phyloP scores from a whole-genome alignment of 2,329 filamentous ascomycete species.

The Verticillium dahliae region DNA sequence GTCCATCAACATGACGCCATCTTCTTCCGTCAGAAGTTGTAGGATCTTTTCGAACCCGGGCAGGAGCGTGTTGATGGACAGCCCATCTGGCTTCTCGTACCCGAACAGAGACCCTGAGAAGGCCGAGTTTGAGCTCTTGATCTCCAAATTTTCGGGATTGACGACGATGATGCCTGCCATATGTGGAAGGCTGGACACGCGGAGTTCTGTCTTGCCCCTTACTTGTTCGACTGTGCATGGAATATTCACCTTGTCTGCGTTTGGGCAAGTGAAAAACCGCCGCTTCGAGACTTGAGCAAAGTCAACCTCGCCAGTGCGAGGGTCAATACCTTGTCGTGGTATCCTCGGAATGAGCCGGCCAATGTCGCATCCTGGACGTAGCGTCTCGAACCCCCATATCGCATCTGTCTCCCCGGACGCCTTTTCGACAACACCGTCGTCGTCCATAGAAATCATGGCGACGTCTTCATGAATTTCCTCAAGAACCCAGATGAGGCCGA shows the following conservation, averaged over 20 bases:
- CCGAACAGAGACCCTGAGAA: slow-evolving; percentile 93
- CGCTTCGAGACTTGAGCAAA: slow-evolving; percentile 66
- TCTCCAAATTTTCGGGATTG: slow-evolving; percentile 67
- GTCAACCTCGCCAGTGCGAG: slow-evolving; percentile 66
- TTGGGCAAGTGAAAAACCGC: slow-evolving; percentile 80
- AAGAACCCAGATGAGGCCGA: slow-evolving; percentile 92
- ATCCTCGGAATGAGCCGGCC: slow-evolving; percentile 74
- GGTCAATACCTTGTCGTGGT: slow-evolving; percentile 67
- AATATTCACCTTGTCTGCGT: slow-evolving; percentile 70
- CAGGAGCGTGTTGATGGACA: slow-evolving; percentile 72
- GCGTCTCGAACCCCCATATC: slow-evolving; percentile 74
- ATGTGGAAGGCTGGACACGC: slow-evolving; percentile 90
- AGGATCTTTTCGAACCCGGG: slow-evolving; percentile 83
- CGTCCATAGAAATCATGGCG: slow-evolving; percentile 68
- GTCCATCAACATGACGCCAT: slow-evolving; percentile 75
- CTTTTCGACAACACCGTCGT: slow-evolving; percentile 65
- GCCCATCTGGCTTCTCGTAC: slow-evolving; percentile 74
- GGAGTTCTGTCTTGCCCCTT: slow-evolving; percentile 62
- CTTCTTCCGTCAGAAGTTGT: slow-evolving; percentile 75
- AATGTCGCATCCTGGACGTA: slow-evolving; percentile 65
- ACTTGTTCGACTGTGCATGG: slow-evolving; percentile 76
- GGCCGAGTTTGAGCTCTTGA: slow-evolving; percentile 90
- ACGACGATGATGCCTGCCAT: slow-evolving; percentile 96
- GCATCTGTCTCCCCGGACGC: slow-evolving; percentile 70
- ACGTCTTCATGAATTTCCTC: slow-evolving; percentile 97